These are phyloP conservation scores for Clathrospora elynae DNA, from an alignment of 2,329 filamentous ascomycete species.

Conservation along the genomic window DNA sequence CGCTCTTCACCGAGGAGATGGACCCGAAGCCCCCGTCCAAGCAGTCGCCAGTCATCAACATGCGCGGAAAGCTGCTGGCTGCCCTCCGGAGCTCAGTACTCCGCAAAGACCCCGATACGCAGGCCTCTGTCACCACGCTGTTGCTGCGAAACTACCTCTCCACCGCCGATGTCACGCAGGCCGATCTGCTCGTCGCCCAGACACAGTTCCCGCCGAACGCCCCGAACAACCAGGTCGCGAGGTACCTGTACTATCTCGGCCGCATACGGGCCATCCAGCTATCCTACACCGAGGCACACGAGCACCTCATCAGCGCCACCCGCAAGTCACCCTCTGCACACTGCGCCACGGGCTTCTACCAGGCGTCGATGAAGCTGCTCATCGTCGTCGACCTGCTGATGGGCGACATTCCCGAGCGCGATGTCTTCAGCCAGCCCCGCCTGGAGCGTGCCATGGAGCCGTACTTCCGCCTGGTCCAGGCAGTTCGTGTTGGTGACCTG, in stretches of 20 bases:
- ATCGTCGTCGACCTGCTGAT: conserved; percentile 96
- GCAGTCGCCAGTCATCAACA: conserved; percentile 82
- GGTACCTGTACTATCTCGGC: conserved; percentile 96
- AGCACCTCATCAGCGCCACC: conserved; percentile 89
- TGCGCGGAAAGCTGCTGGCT: conserved; percentile 82
- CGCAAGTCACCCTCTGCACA: conserved; percentile 91
- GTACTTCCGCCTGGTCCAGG: conserved; percentile 92
- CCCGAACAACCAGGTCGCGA: conserved; percentile 96
- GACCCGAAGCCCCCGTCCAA: conserved; percentile 86
- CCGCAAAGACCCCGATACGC: conserved; percentile 95
- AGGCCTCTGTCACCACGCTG: conserved; percentile 92
- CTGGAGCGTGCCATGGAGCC: conserved; percentile 88
- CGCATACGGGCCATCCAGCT: conserved; percentile 96
- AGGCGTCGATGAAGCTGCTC: conserved; percentile 94
- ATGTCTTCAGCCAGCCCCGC: conserved; percentile 86
- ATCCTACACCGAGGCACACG: conserved; percentile 94
- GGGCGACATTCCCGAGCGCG: conserved; percentile 96
- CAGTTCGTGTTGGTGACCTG: conserved; percentile 93
- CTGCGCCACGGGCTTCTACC: conserved; percentile 91
- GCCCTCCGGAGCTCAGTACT: conserved; percentile 94
- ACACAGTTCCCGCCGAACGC: conserved; percentile 93
- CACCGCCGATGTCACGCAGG: conserved; percentile 95
- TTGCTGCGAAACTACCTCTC: conserved; percentile 94
- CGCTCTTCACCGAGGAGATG: conserved; percentile 91
- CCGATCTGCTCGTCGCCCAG: conserved; percentile 92